phyloP scores from a whole-genome alignment of 805 yeast genomes.

The Schizosaccharomyces lindneri region DNA sequence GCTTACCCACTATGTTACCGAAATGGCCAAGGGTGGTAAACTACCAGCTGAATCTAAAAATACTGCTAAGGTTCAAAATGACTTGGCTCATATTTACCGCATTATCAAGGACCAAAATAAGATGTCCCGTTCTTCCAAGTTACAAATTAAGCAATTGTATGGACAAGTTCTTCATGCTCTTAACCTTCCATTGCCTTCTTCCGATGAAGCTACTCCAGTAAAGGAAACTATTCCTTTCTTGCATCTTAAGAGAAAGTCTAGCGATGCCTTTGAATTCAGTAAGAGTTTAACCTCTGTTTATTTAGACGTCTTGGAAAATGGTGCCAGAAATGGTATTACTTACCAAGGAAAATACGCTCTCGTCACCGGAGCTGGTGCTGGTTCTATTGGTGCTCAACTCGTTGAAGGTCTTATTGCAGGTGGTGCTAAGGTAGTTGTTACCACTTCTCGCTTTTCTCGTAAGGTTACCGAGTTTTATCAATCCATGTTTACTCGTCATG shows the following conservation, averaged over 20 bases:
- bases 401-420: slow-evolving; percentile 86
- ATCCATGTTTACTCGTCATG: slow-evolving; percentile 71
- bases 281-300: slow-evolving; percentile 48
- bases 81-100: slow-evolving; percentile 59
- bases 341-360: slow-evolving; percentile 72
- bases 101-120: slow-evolving; percentile 50
- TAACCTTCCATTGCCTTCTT: neutral
- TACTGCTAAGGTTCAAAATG: slow-evolving; percentile 36
- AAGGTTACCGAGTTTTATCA: slow-evolving; percentile 90
- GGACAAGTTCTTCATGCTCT: slow-evolving; percentile 12
- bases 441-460: slow-evolving; percentile 87
- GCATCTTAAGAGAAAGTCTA: slow-evolving; percentile 59
- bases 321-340: slow-evolving; percentile 83
- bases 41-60: slow-evolving; percentile 31
- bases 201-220: slow-evolving; percentile 3
- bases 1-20: slow-evolving; percentile 80
- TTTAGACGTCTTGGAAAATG: slow-evolving; percentile 75
- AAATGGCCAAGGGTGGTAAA: slow-evolving; percentile 88
- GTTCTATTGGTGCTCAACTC: slow-evolving; percentile 94
- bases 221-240: slow-evolving; percentile 75
- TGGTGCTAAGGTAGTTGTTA: slow-evolving; percentile 92
- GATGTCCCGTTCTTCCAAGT: slow-evolving; percentile 26
- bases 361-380: slow-evolving; percentile 96
- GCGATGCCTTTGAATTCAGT: slow-evolving; percentile 69
- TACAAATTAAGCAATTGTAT: slow-evolving; percentile 10